Percentiles rank a stretch among this genome's conserved stretches.
phyloP scores from a whole-genome alignment of 352 stramenopile species.

The Plasmopara muralis region DNA sequence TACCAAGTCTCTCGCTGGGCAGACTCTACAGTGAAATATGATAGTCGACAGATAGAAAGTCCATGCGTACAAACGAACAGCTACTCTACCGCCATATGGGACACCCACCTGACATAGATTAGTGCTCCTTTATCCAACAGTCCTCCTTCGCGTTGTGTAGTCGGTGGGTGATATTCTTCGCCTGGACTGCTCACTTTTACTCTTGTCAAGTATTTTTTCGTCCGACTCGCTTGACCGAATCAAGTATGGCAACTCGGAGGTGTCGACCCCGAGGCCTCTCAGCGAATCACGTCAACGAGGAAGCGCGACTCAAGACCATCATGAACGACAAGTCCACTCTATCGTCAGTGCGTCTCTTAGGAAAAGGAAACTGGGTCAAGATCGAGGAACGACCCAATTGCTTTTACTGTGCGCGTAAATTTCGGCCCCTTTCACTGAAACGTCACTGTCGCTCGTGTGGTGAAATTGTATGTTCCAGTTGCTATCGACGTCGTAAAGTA shows the following conservation, averaged over 20 bases:
- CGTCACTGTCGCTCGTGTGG: conserved; percentile 78
- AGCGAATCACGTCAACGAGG: conserved; percentile 38
- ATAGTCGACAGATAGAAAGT: background rate
- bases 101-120: conserved; percentile 16
- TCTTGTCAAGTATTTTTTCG: conserved; percentile 24
- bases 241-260: conserved; percentile 16
- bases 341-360: conserved; percentile 34
- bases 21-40: background rate
- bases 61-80: conserved; percentile 16
- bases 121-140: conserved; percentile 6
- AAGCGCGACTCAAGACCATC: conserved; percentile 51
- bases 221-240: conserved; percentile 3
- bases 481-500: conserved; percentile 57
- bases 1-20: no score
- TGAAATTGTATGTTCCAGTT: conserved; percentile 71
- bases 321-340: conserved; percentile 54
- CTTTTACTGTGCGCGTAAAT: conserved; percentile 74
- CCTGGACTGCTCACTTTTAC: conserved; percentile 14
- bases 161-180: background rate
- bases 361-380: conserved; percentile 72
- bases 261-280: conserved; percentile 45
- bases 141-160: conserved; percentile 19
- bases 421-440: conserved; percentile 66
- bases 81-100: conserved; percentile 19
- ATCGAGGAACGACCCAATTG: conserved; percentile 60